These are phyloP conservation scores for Coprinopsis strossmayeri DNA, from an alignment of 768 basidiomycete genomes.

Conservation along the genomic window DNA sequence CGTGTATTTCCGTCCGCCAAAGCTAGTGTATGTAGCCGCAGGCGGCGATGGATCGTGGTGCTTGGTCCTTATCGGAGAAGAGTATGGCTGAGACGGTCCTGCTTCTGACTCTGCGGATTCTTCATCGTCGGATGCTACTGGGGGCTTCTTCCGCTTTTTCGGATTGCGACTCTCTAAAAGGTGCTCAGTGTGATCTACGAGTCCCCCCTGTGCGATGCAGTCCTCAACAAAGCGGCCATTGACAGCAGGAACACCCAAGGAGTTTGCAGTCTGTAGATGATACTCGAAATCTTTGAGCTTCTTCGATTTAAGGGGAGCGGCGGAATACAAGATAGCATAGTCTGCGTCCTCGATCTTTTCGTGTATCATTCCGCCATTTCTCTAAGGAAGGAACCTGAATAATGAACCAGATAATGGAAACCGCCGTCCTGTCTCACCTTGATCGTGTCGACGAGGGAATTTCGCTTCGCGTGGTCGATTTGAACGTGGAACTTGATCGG, in stretches of 20 bases:
- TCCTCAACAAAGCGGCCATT: slow-evolving; percentile 46
- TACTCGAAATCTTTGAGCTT: slow-evolving; percentile 32
- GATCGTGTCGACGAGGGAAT: slow-evolving; percentile 43
- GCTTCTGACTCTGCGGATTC: too few species aligned
- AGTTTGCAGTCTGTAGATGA: slow-evolving; percentile 29
- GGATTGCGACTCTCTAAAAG: slow-evolving; percentile 21
- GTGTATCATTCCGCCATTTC: slow-evolving; percentile 57
- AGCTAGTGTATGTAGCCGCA: too few species aligned
- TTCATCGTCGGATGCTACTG: slow-evolving; percentile 5
- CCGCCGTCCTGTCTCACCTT: slow-evolving; percentile 38
- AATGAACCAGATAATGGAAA: background rate
- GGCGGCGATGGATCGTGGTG: too few species aligned
- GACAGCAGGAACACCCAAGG: slow-evolving; percentile 41
- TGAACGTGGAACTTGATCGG: slow-evolving; percentile 59
- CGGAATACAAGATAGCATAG: slow-evolving; percentile 50
- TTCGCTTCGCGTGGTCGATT: slow-evolving; percentile 54
- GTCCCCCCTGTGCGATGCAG: slow-evolving; percentile 33
- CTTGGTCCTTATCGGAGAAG: too few species aligned
- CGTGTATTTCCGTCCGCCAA: too few species aligned
- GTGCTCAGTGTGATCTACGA: slow-evolving; percentile 46
- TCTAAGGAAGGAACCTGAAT: slow-evolving; percentile 33
- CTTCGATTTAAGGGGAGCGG: slow-evolving; percentile 23
- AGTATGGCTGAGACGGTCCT: too few species aligned
- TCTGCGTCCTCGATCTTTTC: slow-evolving; percentile 49
- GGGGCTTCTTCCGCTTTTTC: slow-evolving; percentile 16